Evolutionary conservation across 1,284 basidiomycete species (phyloP).

Genomic region (Afroboletus lepidellus): DNA sequence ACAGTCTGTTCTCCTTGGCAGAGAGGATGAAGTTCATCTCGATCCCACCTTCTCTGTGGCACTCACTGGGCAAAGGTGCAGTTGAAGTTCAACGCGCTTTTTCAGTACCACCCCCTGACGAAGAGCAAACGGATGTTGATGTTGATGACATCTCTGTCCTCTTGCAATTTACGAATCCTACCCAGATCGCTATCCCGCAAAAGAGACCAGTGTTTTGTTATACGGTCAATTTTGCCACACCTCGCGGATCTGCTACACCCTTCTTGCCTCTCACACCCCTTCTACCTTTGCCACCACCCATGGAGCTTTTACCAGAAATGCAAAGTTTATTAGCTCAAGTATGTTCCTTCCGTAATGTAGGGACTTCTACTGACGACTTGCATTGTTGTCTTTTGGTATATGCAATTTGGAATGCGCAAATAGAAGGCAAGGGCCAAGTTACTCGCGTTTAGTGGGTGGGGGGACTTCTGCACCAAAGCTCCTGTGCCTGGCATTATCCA

Average conservation of each 20-base stretch:
- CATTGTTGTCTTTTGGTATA: not conserved
- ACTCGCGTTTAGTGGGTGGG: not conserved
- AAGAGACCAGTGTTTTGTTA: slow-evolving; percentile 14
- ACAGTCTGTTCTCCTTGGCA: slow-evolving; percentile 30
- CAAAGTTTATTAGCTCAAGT: slow-evolving; percentile 20
- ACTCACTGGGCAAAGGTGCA: slow-evolving; percentile 23
- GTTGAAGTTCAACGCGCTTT: slow-evolving; percentile 29
- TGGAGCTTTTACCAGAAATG: slow-evolving; percentile 5
- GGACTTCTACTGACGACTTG: slow-evolving; percentile 4
- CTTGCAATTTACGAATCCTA: slow-evolving; percentile 22
- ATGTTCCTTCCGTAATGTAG: slow-evolving; percentile 1
- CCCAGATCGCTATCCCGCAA: slow-evolving; percentile 7
- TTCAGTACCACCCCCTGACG: slow-evolving; percentile 23
- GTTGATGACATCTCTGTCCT: slow-evolving; percentile 8
- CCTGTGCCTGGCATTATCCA: not conserved
- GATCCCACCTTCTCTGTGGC: slow-evolving; percentile 27
- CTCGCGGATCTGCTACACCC: slow-evolving; percentile 15
- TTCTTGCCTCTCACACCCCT: slow-evolving; percentile 39
- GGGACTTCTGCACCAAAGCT: not conserved
- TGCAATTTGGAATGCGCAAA: not conserved
- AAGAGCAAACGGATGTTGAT: slow-evolving; percentile 28
- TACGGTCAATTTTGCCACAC: slow-evolving; percentile 33
- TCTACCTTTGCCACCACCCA: slow-evolving; percentile 20
- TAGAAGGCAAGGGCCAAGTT: slow-evolving; percentile 5
- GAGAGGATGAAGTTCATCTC: slow-evolving; percentile 16